Evolutionary conservation across 805 yeast genomes (phyloP).

Genomic region (Starmerella geochares): DNA sequence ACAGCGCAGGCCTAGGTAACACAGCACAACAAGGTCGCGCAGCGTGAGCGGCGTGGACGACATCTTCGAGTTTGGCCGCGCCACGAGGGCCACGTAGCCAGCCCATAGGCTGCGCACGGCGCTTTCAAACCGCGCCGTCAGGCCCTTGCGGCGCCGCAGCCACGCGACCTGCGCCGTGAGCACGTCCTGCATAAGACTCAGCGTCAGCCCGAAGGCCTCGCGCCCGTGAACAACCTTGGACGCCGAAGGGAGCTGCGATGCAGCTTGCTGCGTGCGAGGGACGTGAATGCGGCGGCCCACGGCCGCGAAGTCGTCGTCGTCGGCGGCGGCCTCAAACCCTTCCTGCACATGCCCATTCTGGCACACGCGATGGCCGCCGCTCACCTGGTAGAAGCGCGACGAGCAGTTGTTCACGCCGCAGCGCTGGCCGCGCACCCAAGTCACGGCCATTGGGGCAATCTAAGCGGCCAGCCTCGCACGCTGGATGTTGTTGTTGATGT

Average conservation of each 20-base stretch:
- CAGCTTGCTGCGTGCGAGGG: background rate
- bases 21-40: constrained; percentile 11
- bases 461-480: too few relatives aligned
- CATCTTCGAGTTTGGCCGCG: background rate
- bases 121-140: constrained; percentile 7
- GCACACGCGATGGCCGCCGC: constrained; percentile 75
- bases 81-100: background rate
- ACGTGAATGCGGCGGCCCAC: constrained; percentile 27
- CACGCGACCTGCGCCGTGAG: constrained; percentile 15
- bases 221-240: constrained; percentile 10
- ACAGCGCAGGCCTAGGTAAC: constrained; percentile 14
- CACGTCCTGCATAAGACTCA: constrained; percentile 13
- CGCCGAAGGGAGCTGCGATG: background rate
- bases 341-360: constrained; percentile 84
- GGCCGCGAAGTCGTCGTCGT: constrained; percentile 32
- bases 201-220: constrained; percentile 7
- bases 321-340: constrained; percentile 52
- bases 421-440: constrained; percentile 60
- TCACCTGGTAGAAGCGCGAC: constrained; percentile 57
- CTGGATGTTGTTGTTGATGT: too few relatives aligned
- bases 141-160: constrained; percentile 1
- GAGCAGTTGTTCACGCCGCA: constrained; percentile 90
- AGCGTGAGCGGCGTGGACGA: background rate
- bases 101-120: constrained; percentile 17
- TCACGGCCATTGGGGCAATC: constrained; percentile 15